phyloP scores from a whole-genome alignment of 1,139 yeast species.

The Protomyces lactucae-debilis region DNA sequence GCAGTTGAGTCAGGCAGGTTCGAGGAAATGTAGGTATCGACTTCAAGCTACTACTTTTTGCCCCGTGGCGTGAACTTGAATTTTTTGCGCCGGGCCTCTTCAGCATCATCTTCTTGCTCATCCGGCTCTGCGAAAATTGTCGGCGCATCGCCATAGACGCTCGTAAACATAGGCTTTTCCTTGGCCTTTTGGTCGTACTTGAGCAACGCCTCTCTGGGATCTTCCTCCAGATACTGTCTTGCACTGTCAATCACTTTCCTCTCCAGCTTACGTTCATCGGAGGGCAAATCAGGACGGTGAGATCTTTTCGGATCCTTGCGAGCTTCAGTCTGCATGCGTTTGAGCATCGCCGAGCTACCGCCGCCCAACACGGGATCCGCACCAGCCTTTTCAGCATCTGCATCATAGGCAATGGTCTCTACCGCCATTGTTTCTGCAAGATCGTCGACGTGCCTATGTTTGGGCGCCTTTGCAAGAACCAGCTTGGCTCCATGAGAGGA shows the following conservation, averaged over 20 bases:
- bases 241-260: constrained; percentile 33
- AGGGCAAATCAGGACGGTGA: constrained; percentile 26
- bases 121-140: constrained; percentile 7
- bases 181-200: constrained; percentile 40
- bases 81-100: constrained; percentile 1
- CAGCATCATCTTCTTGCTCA: neutral
- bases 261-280: constrained; percentile 29
- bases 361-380: constrained; percentile 12
- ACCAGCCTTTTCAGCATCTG: constrained; percentile 18
- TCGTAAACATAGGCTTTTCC: constrained; percentile 35
- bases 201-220: constrained; percentile 42
- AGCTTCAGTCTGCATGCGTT: constrained; percentile 20
- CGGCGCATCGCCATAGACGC: constrained; percentile 28
- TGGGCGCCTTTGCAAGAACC: constrained; percentile 40
- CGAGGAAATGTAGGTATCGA: constrained; percentile 19
- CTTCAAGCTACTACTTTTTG: neutral
- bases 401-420: constrained; percentile 35
- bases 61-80: constrained; percentile 16
- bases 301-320: constrained; percentile 29
- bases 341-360: constrained; percentile 2
- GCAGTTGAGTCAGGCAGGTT: constrained; percentile 36
- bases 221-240: constrained; percentile 36
- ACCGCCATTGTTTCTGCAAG: constrained; percentile 37
- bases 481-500: constrained; percentile 42
- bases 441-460: constrained; percentile 40